These are phyloP conservation scores for Cladobotryum mycophilum DNA, from an alignment of 2,329 filamentous ascomycete genomes.

Conservation along the genomic window DNA sequence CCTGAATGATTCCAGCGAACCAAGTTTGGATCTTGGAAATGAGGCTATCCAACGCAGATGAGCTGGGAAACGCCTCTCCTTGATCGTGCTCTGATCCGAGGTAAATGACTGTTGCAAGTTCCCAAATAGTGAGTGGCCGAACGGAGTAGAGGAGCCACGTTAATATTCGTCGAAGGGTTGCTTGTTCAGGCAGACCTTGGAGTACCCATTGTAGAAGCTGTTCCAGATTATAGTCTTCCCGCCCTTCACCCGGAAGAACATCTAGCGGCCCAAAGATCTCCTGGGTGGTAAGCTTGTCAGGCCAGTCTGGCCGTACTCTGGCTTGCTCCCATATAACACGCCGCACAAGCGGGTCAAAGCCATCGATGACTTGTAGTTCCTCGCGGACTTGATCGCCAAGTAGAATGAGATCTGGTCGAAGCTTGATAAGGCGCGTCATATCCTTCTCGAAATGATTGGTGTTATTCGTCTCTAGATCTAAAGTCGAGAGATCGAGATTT, in stretches of 20 bases:
- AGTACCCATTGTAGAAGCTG: constrained; percentile 9
- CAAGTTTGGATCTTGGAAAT: constrained; percentile 9
- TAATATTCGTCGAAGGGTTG: constrained; percentile 3
- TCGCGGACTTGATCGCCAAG: constrained; percentile 4
- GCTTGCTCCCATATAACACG: constrained; percentile 11
- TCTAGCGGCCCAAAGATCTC: constrained; percentile 4
- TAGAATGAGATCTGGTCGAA: constrained; percentile 11
- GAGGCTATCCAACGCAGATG: not conserved
- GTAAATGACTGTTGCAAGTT: constrained; percentile 10
- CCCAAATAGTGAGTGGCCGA: constrained; percentile 11
- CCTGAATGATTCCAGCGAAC: constrained; percentile 11
- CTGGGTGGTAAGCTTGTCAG: constrained; percentile 1
- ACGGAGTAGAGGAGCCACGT: constrained; percentile 13
- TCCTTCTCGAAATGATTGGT: not conserved
- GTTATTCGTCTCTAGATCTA: not conserved
- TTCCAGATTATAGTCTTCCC: constrained; percentile 2
- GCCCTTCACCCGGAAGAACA: not conserved
- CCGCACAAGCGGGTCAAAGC: constrained; percentile 5
- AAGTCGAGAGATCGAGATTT: constrained; percentile 4
- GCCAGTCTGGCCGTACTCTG: constrained; percentile 5
- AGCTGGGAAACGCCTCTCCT: not conserved
- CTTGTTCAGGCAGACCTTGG: constrained; percentile 3
- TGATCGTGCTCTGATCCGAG: constrained; percentile 1
- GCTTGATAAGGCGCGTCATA: constrained; percentile 6
- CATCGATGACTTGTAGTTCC: constrained; percentile 16